Conservation (phyloP, 331 rosid species). For the Malus hybrid region DNA sequence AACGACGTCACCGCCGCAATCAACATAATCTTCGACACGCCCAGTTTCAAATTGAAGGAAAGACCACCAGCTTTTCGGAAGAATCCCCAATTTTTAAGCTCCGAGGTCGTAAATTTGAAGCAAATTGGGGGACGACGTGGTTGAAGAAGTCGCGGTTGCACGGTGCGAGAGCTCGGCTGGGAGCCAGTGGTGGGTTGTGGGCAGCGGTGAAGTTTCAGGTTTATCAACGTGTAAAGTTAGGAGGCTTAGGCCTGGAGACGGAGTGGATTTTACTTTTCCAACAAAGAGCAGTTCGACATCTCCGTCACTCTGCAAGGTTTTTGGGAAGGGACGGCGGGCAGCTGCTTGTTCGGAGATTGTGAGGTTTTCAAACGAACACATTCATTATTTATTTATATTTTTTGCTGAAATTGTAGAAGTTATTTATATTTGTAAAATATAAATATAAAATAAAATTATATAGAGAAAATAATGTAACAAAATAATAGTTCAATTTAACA, state of each 20-base stretch:
- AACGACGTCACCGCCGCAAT: constrained; percentile 89
- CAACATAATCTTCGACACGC: constrained; percentile 70
- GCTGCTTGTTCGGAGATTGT: constrained; percentile 71
- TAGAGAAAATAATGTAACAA: no score
- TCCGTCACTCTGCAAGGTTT: constrained; percentile 57
- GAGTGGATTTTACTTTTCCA: constrained; percentile 70
- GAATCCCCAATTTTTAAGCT: constrained; percentile 5
- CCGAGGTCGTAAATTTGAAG: constrained; percentile 14
- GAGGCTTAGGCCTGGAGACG: constrained; percentile 51
- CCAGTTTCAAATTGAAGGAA: constrained; percentile 32
- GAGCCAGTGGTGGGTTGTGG: constrained; percentile 68
- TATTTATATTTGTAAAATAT: no score
- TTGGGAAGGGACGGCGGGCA: constrained; percentile 47
- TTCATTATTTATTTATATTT: no score
- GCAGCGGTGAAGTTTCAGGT: constrained; percentile 58
- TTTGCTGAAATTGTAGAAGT: no score
- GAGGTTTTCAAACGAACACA: constrained; percentile 42
- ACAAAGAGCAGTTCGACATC: constrained; percentile 15
- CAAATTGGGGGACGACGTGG: constrained; percentile 10
- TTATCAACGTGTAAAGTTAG: constrained; percentile 87
- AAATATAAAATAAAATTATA: no score
- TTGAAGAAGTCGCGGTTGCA: constrained; percentile 13
- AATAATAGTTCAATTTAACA: no score
- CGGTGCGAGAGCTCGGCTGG: constrained; percentile 16
- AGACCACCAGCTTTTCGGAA: constrained; percentile 5